Conservation (phyloP, 169 alveolate genomes). For the Condylostoma magnum region DNA sequence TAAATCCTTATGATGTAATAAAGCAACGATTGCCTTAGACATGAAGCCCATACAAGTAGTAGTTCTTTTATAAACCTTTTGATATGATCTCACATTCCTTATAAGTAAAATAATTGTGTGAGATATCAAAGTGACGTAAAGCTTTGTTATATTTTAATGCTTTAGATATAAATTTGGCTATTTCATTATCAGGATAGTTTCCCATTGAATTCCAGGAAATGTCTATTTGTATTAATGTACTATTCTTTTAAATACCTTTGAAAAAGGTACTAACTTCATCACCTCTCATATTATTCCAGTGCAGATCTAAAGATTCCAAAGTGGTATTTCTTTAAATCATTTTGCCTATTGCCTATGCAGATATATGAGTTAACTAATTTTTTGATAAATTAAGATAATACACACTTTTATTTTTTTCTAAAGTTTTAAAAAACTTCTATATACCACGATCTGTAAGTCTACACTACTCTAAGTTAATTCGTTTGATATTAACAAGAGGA, state of each 20-base stretch:
- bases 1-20: constrained; percentile 65
- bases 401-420: too few species aligned
- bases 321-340: neutral
- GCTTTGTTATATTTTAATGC: constrained; percentile 50
- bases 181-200: constrained; percentile 29
- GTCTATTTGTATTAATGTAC: constrained; percentile 48
- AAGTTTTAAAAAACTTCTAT: too few species aligned
- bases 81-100: constrained; percentile 55
- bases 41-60: constrained; percentile 66
- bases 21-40: constrained; percentile 69
- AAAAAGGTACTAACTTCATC: constrained; percentile 33
- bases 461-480: too few species aligned
- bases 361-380: too few species aligned
- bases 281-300: constrained; percentile 36
- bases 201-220: constrained; percentile 69
- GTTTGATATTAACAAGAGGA: too few species aligned
- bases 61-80: constrained; percentile 52
- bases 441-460: too few species aligned
- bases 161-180: constrained; percentile 48
- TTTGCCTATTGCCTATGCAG: neutral
- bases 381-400: too few species aligned
- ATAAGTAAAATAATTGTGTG: constrained; percentile 55
- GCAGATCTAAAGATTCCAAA: constrained; percentile 6
- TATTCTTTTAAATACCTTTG: constrained; percentile 32
- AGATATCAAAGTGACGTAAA: constrained; percentile 72